These are phyloP conservation scores for Raphanus sativus DNA, from an alignment of 345 rosid genomes.

Conservation along the genomic window DNA sequence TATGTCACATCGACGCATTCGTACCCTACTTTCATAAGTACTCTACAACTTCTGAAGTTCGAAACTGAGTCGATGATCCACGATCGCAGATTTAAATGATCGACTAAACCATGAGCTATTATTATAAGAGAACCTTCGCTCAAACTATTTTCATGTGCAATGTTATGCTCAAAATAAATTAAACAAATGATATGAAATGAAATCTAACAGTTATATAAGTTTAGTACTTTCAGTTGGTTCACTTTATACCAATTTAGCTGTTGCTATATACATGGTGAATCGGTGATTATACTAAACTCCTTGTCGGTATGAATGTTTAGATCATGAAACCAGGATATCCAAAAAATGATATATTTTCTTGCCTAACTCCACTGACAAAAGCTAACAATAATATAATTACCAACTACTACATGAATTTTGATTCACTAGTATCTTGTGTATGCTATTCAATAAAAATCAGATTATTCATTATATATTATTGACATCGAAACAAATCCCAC, in stretches of 20 bases:
- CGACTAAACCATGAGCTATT: background rate
- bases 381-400: background rate
- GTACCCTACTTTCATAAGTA: constrained; percentile 24
- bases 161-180: background rate
- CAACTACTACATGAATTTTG: constrained; percentile 22
- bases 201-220: background rate
- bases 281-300: background rate
- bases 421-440: constrained; percentile 21
- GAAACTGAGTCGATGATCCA: constrained; percentile 9
- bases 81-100: background rate
- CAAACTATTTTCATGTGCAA: background rate
- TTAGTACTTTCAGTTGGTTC: background rate
- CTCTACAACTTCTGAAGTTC: background rate
- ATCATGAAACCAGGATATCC: constrained; percentile 12
- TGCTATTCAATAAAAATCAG: constrained; percentile 7
- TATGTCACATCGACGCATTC: constrained; percentile 35
- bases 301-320: constrained; percentile 6
- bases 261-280: background rate
- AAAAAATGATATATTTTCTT: constrained; percentile 21
- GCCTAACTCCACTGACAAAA: constrained; percentile 29
- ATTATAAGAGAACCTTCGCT: background rate
- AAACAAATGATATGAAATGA: background rate
- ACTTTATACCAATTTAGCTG: constrained; percentile 9
- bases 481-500: constrained; percentile 10
- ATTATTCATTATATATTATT: background rate